Base-by-base conservation (phyloP, 2,329 filamentous ascomycete species). In the Lachnellula cervina region DNA sequence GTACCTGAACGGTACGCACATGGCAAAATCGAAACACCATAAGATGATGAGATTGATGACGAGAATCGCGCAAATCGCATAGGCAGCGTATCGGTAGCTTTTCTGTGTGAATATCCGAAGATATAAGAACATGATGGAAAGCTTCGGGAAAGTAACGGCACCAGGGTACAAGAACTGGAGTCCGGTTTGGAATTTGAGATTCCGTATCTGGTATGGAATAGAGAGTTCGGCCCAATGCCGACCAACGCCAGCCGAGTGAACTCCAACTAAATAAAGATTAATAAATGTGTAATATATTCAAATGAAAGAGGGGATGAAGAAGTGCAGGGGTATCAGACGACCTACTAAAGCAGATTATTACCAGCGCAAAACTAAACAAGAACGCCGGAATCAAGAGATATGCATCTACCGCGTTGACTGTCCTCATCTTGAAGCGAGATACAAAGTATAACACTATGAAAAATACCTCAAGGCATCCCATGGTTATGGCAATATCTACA, bases 71-170 rank as follows among this genome's bases (percentile, higher is more conserved):
- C 16, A 35, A 21, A 52, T 45, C 8, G n/a, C 19, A 19, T 28
- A 52, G 11, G 44, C 35, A 11, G 19, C 34, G 40, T 46, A 51
- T n/a, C 49, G 49, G 21, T 42, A 56, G 4, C 17, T 3, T 28
- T 50, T 52, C n/a, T 13, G 8, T 8, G 35, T 16, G 35, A 56
- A 56, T 37, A 56, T 44, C 25, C 54, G 54, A 21, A 52, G 50
- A 49, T 56, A 56, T 16, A 56, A 23, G 32, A 40, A 45, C 16
- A 52, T 9, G 9, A 56, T 56, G 14, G 49, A 43, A 3, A 56
- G 28, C 28, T 44, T 56, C 8, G 54, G 49, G 8, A 52, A 45
- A 2, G 35, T 19, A 19, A 52, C 38, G 14, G 49, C 49, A 5
- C 49, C 17, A 11, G 32, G n/a, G 19, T 51, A 49, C 4, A 46